Evolutionary conservation across 345 rosid genomes (phyloP), one percentile per base, ranked within the genome.

Genomic region (Ricinus communis): DNA sequence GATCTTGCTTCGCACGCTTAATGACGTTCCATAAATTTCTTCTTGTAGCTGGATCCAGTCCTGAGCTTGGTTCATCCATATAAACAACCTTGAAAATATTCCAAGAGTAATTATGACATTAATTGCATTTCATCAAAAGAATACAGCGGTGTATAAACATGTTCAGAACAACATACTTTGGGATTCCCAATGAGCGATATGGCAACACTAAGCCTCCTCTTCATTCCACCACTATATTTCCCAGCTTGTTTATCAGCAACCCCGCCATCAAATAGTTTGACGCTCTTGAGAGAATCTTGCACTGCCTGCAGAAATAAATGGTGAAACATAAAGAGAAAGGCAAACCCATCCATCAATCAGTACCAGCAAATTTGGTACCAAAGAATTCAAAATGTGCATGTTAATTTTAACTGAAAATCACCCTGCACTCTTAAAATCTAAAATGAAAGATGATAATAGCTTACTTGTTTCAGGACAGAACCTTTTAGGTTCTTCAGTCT

Each of bases 31-130:
- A 94, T 68, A 94, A 77, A 76, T 81, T 86, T 70, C 85, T 87
- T 76, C 98, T 88, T 54, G 98, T 90, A 54, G 96, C 96, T 66
- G 97, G 98, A 82, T 94, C 98, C 72, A 94, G 80, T 59, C 98
- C 98, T 8, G 97, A 88, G 78, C 97, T 90, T 27, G 98, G 98
- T 74, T 94, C 98, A 75, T 94, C 98, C 98, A 94, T 86, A 77
- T 88, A 94, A 56, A 94, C 97, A 59, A 91, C 98, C 98, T 94
- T 38, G 66, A 71, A 14, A 65, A 69, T 67, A 7, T 19, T 41
- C 54, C 65, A 45, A 28, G 19, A 22, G 41, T 22, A 21, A 36
- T 60, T 61, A 69, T 24, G 69, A 46, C n/a, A 71, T 14, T 18
- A 71, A 68, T 9, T 66, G 43, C 69, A 72, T 9, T 66, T 36